Base-by-base conservation (phyloP, 768 basidiomycete species). In the Zangia roseola region DNA sequence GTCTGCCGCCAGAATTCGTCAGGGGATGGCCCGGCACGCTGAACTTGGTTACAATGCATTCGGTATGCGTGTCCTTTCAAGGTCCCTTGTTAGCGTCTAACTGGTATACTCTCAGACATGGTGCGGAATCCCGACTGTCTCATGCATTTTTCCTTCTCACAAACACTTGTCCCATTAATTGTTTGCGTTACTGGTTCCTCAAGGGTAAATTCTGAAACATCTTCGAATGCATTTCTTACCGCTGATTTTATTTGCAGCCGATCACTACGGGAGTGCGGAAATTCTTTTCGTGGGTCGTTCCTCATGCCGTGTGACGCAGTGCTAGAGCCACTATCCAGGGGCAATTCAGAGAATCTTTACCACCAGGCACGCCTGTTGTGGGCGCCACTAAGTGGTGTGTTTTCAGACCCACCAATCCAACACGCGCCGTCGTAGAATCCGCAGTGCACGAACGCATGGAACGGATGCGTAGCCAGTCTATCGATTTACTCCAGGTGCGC, bases 371-470 rank as follows among this genome's bases (percentile, higher is more conserved):
- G 31, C 57, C 67, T 4, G 75, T 87, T 10, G 53, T 91, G 21
- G 86, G 88, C 36, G 88, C 85, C 2, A 93, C 91, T 3, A 93
- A 93, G 62, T 93, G 88, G 88, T 91, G 89, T 64, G 79, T 89
- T 13, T 91, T 91, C 71, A 74, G 78, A 49, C 69, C 70, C 24
- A 70, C 73, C 14, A 67, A 67, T 13, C 72, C 79, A 2, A 76
- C 85, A 4, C 79, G 78, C 7, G 65, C 73, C 25, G 66, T 76
- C 44, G 86, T 90, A 41, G 74, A 82, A 56, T 76, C 75, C 9
- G 84, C 79, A 10, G 75, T 91, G 13, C 74, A 76, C 51, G 87
- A 91, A 57, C 81, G 89, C 42, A 76, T 86, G 69, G 73, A 75
- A 21, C 82, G 86, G 31, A 88, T 86, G 82, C 76, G 76, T 43